phyloP scores from a whole-genome alignment of 179 eudicot genomes.

The Actinidia chinensis region DNA sequence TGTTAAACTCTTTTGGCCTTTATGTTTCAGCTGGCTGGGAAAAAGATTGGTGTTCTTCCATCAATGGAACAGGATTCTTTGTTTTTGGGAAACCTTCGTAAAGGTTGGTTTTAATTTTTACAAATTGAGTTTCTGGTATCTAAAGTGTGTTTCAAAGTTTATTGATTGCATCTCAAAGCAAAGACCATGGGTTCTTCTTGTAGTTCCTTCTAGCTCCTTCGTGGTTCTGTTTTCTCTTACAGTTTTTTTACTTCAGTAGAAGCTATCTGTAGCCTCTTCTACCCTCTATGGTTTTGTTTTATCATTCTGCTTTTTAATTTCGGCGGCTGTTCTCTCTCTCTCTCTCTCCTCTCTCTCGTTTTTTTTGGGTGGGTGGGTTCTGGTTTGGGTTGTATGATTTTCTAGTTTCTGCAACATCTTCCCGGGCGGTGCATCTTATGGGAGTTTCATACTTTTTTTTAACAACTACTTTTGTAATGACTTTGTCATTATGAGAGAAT shows the following conservation, averaged over 20 bases:
- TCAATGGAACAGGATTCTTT: slow-evolving; percentile 62
- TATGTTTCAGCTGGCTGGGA: slow-evolving; percentile 62
- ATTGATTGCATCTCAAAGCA: slow-evolving; percentile 13
- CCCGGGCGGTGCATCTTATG: not conserved
- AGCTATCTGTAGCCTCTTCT: not conserved
- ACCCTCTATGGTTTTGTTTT: not conserved
- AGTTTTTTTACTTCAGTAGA: slow-evolving; percentile 1
- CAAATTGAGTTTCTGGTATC: not conserved
- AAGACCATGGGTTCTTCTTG: slow-evolving; percentile 2
- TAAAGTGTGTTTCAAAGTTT: not conserved
- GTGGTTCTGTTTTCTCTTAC: not conserved
- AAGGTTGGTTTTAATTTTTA: slow-evolving; percentile 47
- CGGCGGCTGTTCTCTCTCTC: not conserved
- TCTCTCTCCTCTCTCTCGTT: not conserved
- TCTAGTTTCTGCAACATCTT: not conserved
- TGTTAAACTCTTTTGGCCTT: slow-evolving; percentile 16
- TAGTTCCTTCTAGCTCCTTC: not conserved
- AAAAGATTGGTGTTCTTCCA: slow-evolving; percentile 67
- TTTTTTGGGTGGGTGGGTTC: not conserved
- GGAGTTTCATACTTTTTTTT: slow-evolving; percentile 1
- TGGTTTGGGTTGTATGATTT: not conserved
- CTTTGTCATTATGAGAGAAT: not conserved
- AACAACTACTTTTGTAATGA: not conserved
- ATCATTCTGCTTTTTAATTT: not conserved
- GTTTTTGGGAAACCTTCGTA: slow-evolving; percentile 66